A percentile compares a stretch with the other conserved stretches of the same genome.
phyloP scores from a whole-genome alignment of 495 filamentous ascomycete species.

The Baudoinia panamericana region DNA sequence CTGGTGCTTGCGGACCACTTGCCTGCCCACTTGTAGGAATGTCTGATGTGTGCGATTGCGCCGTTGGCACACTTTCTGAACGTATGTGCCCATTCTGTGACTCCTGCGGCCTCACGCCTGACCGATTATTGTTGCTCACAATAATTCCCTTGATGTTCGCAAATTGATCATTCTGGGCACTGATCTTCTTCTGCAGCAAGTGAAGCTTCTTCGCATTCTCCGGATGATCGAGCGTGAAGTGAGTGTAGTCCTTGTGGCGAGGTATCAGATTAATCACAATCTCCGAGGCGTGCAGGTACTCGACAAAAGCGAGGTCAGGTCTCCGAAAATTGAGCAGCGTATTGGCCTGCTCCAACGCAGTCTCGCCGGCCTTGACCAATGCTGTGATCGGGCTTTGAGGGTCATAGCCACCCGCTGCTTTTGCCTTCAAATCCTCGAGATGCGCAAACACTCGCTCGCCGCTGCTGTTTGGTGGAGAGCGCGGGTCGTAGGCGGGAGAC shows the following conservation, averaged over 20 bases:
- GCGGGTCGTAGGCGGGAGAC: neutral
- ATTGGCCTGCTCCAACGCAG: conserved; percentile 9
- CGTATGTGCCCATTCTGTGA: conserved; percentile 2
- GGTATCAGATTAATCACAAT: conserved; percentile 66
- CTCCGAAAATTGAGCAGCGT: conserved; percentile 25
- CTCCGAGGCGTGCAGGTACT: conserved; percentile 68
- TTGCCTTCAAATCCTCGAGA: conserved; percentile 12
- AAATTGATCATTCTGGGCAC: conserved; percentile 35
- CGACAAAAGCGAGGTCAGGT: conserved; percentile 52
- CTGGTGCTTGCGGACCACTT: neutral
- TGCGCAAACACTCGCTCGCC: conserved; percentile 9
- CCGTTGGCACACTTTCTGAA: conserved; percentile 1
- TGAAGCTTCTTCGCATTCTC: conserved; percentile 20
- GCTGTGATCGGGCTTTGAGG: neutral
- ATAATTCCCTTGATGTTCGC: conserved; percentile 52
- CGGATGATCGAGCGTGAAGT: conserved; percentile 32
- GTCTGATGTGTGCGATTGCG: neutral
- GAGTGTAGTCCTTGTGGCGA: conserved; percentile 50
- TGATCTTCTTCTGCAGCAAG: conserved; percentile 19
- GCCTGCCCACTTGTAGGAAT: neutral
- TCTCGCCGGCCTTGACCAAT: conserved; percentile 8
- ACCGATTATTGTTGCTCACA: conserved; percentile 48
- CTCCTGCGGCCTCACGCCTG: conserved; percentile 33
- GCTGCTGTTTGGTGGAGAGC: neutral
- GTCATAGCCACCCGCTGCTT: conserved; percentile 9